Percentiles rank a stretch among this genome's conserved stretches.
Conservation (phyloP, 192 early-diverging fungal genomes). For the Backusella psychrophila region DNA sequence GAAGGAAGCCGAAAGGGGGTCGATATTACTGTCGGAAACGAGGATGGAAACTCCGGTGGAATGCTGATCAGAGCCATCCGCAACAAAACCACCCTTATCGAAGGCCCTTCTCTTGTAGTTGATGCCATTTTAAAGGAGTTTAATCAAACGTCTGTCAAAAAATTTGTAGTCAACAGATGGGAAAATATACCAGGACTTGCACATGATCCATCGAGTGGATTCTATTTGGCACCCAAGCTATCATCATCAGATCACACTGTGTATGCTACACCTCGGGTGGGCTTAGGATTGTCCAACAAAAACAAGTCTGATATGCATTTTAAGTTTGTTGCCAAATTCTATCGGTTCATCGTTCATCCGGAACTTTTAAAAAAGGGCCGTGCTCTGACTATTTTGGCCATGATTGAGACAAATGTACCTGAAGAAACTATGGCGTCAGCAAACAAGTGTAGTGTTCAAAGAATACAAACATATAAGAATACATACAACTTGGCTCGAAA, state of each 20-base stretch:
- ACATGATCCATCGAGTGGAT: conserved; percentile 1
- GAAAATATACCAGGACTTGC: background rate
- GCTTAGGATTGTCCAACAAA: conserved; percentile 17
- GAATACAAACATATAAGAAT: conserved; percentile 8
- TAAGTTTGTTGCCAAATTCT: conserved; percentile 15
- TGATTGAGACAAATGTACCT: background rate
- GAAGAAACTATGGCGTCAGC: background rate
- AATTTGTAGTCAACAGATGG: background rate
- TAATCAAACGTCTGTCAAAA: conserved; percentile 1
- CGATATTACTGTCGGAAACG: conserved; percentile 25
- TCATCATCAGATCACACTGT: background rate
- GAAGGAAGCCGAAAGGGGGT: conserved; percentile 34
- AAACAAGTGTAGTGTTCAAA: background rate
- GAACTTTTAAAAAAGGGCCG: conserved; percentile 32
- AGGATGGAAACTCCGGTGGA: conserved; percentile 20
- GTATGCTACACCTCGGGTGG: conserved; percentile 22
- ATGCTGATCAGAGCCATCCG: conserved; percentile 27
- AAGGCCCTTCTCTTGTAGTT: conserved; percentile 28
- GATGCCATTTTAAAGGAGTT: conserved; percentile 15
- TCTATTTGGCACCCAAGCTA: background rate
- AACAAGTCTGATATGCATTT: background rate
- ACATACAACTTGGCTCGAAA: conserved; percentile 8
- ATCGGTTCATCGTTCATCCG: conserved; percentile 24
- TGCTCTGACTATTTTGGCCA: conserved; percentile 16
- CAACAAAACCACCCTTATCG: background rate